Evolutionary conservation across 306 rosid genomes (phyloP).

Genomic region (Corylus heterophylla): DNA sequence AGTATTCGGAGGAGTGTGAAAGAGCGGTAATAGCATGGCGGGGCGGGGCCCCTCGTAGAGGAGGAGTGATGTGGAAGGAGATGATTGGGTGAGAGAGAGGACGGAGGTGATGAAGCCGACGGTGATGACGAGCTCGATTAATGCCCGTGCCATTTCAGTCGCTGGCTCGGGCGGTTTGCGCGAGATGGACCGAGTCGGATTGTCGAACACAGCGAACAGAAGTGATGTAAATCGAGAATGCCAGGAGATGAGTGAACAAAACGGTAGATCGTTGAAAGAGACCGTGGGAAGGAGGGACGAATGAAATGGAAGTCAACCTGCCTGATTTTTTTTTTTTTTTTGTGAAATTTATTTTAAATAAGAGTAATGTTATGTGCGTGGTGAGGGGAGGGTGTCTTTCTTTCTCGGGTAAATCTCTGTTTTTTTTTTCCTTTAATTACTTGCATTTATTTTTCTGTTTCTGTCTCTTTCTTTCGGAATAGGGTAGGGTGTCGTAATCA

Average conservation of each 20-base stretch:
- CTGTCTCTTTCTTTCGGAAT: too few species aligned
- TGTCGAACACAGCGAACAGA: conserved; percentile 7
- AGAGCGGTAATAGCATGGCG: conserved; percentile 76
- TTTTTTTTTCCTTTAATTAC: too few species aligned
- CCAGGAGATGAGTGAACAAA: not conserved
- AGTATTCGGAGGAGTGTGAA: conserved; percentile 48
- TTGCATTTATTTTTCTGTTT: too few species aligned
- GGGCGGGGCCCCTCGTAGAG: conserved; percentile 36
- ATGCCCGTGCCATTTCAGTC: conserved; percentile 32
- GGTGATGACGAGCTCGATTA: conserved; percentile 27
- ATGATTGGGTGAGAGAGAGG: conserved; percentile 21
- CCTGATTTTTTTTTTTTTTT: not conserved
- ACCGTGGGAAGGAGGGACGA: not conserved
- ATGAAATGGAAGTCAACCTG: not conserved
- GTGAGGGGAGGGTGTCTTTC: too few species aligned
- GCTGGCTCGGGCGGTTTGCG: conserved; percentile 10
- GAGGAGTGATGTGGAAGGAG: conserved; percentile 22
- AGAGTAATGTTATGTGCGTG: too few species aligned
- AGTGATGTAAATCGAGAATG: conserved; percentile 28
- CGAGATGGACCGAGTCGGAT: conserved; percentile 10
- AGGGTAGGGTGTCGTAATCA: too few species aligned
- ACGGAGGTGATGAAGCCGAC: conserved; percentile 17
- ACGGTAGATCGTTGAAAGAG: not conserved
- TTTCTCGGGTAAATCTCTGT: too few species aligned
- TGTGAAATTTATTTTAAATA: too few species aligned